Evolutionary conservation across 768 basidiomycete species (phyloP), one percentile per base, ranked within the genome.

Genomic region (Sporobolomyces phaffii): DNA sequence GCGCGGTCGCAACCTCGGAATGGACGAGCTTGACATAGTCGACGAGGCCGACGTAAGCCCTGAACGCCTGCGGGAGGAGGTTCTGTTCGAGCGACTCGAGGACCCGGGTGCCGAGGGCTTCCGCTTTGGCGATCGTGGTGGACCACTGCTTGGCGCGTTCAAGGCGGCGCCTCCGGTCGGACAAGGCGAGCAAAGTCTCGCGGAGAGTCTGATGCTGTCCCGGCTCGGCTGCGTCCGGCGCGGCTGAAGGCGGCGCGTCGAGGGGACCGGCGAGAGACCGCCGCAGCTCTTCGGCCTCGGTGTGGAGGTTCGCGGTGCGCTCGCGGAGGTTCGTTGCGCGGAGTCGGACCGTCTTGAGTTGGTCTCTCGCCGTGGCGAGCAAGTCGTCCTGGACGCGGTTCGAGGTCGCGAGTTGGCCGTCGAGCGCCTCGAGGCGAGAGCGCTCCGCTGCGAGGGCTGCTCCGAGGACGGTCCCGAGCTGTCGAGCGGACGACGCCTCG

Each of bases 161-260:
- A 43, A 96, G 81, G 74, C 91, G 87, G 75, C 85, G 86, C 73
- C 94, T 74, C 73, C 83, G 85, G 50, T 85, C 81, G 74, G 93
- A 90, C 69, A 93, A 78, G 0, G 81, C 83, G 75, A 94, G 89
- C 65, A 97, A 81, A 49, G 89, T 87, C 76, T 91, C 88, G 14
- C 94, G 80, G 7, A 98, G 78, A 0, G 87, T 90, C 18, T n/a
- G n/a, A 53, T 61, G 18, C 51, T n/a, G n/a, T n/a, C n/a, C n/a
- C n/a, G n/a, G n/a, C n/a, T n/a, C n/a, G n/a, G n/a, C n/a, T n/a
- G n/a, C n/a, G n/a, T n/a, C n/a, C n/a, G n/a, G n/a, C n/a, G n/a
- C n/a, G n/a, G n/a, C n/a, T n/a, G n/a, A n/a, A n/a, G n/a, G n/a
- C n/a, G n/a, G n/a, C n/a, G n/a, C n/a, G n/a, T n/a, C n/a, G n/a